Percentiles rank a stretch among this genome's conserved stretches.
phyloP scores from a whole-genome alignment of 2,329 filamentous ascomycete genomes.

The Huntiella abstrusa region DNA sequence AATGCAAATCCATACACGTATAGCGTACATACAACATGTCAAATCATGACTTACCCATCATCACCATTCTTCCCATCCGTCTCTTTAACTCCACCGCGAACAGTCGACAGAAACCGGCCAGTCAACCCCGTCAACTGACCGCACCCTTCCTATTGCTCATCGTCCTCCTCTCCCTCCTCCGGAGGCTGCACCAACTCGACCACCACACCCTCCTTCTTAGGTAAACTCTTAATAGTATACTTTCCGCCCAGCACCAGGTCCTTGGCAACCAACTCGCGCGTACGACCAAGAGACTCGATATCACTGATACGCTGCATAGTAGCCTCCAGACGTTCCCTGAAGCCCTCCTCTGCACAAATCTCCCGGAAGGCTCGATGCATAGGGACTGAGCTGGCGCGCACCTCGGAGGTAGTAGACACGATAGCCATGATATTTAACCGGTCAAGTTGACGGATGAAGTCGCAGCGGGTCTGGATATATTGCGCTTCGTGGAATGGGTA shows the following conservation, averaged over 20 bases:
- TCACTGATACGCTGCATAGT: conserved; percentile 75
- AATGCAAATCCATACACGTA: background rate
- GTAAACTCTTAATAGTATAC: conserved; percentile 41
- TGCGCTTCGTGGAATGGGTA: conserved; percentile 68
- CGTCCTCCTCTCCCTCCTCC: conserved; percentile 17
- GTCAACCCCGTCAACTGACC: background rate
- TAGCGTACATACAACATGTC: background rate
- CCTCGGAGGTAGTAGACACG: conserved; percentile 56
- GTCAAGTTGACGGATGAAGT: conserved; percentile 87
- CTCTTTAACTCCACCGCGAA: background rate
- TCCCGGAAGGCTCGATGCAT: conserved; percentile 87
- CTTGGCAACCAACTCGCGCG: conserved; percentile 89
- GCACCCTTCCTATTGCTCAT: background rate
- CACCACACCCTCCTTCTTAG: conserved; percentile 18
- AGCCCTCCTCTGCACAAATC: conserved; percentile 59
- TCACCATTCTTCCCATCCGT: background rate
- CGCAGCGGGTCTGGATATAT: conserved; percentile 85
- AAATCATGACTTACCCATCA: background rate
- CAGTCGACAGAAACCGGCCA: background rate
- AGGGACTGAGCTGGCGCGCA: conserved; percentile 82
- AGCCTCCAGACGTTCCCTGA: conserved; percentile 62
- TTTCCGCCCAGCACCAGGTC: conserved; percentile 73
- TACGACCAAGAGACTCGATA: conserved; percentile 83
- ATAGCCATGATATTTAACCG: conserved; percentile 92
- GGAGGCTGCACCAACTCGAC: conserved; percentile 26